Evolutionary conservation across 2,329 filamentous ascomycete species (phyloP), one percentile per base, ranked within the genome.

Genomic region (Aspergillus hiratsukae): DNA sequence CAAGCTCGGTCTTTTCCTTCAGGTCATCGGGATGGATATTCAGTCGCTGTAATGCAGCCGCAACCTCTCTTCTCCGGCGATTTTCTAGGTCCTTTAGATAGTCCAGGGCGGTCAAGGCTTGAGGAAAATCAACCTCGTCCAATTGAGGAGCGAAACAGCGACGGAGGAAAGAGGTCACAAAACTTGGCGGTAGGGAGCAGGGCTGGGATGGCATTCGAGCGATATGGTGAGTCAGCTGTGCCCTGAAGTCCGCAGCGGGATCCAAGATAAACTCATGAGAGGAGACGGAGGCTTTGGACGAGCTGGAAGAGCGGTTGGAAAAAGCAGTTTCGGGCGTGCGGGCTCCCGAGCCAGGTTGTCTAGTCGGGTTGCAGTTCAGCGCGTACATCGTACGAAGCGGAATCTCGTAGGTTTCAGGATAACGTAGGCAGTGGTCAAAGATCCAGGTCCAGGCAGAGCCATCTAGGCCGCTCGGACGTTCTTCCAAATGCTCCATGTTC

Each of bases 311-410:
- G 55, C 76, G 67, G 59, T 73, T 67, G 64, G 76, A 62, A 67
- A 71, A 67, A 35, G 70, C 66, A 28, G 75, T 72, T 35, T 76
- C 66, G 57, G 72, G 61, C 28, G 52, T 63, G 54, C 57, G 61
- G 29, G 58, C 65, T 51, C 54, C 64, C 25, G 61, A 63, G 55
- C 62, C 60, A 28, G 71, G 69, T 55, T 73, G 72, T 49, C 72
- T 69, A 49, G 72, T 79, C 19, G 83, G 79, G 19, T 81, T 80
- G 59, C 81, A 84, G 67, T 88, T 88, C 69, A 88, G 77, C 27
- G 81, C 81, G 74, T 87, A 87, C 82, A 87, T 87, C 60, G 83
- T 87, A 56, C 85, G 81, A 28, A 88, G 77, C 21, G 85, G 85
- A 31, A 87, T 83, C 64, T 87, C 85, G 66, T 87, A 87, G 63